Evolutionary conservation across 257 asterid species (phyloP).

Genomic region (Forsythia suspensa): DNA sequence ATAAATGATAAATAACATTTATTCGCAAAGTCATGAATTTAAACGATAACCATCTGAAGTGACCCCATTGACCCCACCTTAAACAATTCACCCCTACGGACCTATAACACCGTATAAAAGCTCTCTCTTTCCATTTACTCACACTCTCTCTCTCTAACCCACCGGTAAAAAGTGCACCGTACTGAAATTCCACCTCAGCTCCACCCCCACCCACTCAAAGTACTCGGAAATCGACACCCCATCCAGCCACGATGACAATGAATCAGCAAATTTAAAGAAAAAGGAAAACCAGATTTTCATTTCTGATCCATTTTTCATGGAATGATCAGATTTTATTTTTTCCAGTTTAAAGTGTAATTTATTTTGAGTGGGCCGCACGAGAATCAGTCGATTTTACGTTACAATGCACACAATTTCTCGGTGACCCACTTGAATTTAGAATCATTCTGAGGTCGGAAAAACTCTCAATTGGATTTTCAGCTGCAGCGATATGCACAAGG

Average conservation of each 20-base stretch:
- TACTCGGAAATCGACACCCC: constrained; percentile 4
- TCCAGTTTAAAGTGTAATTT: constrained; percentile 10
- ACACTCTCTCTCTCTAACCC: constrained; percentile 1
- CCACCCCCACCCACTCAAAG: constrained; percentile 3
- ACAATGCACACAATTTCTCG: constrained; percentile 26
- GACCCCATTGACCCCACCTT: neutral
- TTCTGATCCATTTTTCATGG: constrained; percentile 20
- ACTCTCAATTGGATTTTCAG: constrained; percentile 19
- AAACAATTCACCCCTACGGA: neutral
- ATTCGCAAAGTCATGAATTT: too few relatives aligned
- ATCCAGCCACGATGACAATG: constrained; percentile 19
- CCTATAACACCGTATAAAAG: neutral
- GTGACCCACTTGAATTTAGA: constrained; percentile 19
- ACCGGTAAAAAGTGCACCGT: constrained; percentile 31
- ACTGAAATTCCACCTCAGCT: constrained; percentile 43
- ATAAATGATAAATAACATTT: too few relatives aligned
- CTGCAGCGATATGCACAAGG: constrained; percentile 36
- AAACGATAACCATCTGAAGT: neutral
- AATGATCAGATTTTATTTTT: neutral
- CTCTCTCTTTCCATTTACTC: neutral
- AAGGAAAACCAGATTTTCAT: neutral
- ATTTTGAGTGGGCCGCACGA: constrained; percentile 2
- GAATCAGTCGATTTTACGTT: constrained; percentile 22
- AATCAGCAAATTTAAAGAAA: neutral
- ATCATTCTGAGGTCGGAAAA: constrained; percentile 17